Evolutionary conservation across 208 protist genomes (phyloP).

Genomic region (Novymonas esmeraldas): DNA sequence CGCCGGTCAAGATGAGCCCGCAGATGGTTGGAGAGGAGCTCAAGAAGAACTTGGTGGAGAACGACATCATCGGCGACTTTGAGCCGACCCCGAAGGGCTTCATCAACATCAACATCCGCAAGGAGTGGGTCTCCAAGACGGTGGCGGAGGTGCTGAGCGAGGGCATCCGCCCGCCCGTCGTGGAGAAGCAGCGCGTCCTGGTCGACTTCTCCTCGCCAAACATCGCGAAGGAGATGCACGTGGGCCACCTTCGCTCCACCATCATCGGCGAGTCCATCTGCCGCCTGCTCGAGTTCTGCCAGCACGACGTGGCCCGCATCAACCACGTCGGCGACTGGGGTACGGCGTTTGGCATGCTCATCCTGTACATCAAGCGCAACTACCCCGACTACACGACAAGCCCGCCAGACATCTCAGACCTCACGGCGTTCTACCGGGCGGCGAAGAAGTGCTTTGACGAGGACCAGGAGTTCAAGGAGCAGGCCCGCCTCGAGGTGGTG

Average conservation of each 20-base stretch:
- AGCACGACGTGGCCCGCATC: conserved; percentile 93
- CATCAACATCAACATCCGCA: conserved; percentile 90
- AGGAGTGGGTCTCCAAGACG: conserved; percentile 59
- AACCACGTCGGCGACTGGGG: conserved; percentile 99
- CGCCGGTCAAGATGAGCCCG: conserved; percentile 86
- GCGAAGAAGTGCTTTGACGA: conserved; percentile 95
- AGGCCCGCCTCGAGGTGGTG: conserved; percentile 91
- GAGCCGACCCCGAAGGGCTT: conserved; percentile 92
- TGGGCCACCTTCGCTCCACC: conserved; percentile 98
- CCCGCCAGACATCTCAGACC: conserved; percentile 92
- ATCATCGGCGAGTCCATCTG: conserved; percentile 98
- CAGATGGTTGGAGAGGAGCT: conserved; percentile 84
- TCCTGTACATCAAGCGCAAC: conserved; percentile 95
- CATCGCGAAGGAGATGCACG: conserved; percentile 99
- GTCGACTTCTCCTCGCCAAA: conserved; percentile 99
- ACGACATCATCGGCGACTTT: conserved; percentile 85
- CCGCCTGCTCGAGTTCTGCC: conserved; percentile 94
- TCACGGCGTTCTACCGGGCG: conserved; percentile 95
- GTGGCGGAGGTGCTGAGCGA: conserved; percentile 56
- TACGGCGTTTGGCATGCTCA: conserved; percentile 98
- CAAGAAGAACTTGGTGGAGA: conserved; percentile 72
- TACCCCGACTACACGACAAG: conserved; percentile 90
- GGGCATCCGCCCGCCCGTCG: conserved; percentile 71
- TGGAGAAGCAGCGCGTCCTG: conserved; percentile 79
- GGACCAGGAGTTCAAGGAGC: conserved; percentile 93